Conservation (phyloP, 345 rosid genomes). For the Sisymbrium altissimum region DNA sequence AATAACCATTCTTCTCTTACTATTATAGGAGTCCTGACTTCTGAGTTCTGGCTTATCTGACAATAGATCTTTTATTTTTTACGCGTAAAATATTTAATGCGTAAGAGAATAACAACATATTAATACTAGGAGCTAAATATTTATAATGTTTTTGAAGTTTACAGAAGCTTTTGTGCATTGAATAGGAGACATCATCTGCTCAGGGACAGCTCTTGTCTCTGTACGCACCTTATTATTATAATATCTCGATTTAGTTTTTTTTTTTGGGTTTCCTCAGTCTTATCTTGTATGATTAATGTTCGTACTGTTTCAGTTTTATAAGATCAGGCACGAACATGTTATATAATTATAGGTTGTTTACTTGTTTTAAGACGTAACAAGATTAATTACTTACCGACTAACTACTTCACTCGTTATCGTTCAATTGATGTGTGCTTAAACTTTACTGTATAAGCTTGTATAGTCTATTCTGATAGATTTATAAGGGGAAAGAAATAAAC, state of each 20-base stretch:
- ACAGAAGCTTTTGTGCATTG: conserved; percentile 23
- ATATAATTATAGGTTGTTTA: neutral
- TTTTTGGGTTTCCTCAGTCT: neutral
- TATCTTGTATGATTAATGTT: neutral
- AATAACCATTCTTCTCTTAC: conserved; percentile 13
- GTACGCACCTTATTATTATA: conserved; percentile 17
- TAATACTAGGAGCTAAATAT: neutral
- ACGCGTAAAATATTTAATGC: neutral
- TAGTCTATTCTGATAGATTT: too few relatives aligned
- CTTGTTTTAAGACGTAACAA: neutral
- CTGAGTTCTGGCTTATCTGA: neutral
- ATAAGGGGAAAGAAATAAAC: too few relatives aligned
- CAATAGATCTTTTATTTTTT: neutral
- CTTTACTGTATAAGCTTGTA: too few relatives aligned
- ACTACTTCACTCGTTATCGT: neutral
- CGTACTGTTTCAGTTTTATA: neutral
- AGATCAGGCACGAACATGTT: conserved; percentile 6
- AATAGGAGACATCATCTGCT: conserved; percentile 32
- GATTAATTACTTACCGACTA: neutral
- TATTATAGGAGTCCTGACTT: conserved; percentile 9
- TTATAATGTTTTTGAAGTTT: neutral
- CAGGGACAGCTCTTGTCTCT: conserved; percentile 32
- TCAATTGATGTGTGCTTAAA: too few relatives aligned
- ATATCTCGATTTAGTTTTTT: neutral
- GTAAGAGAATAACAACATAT: neutral